phyloP scores from a whole-genome alignment of 768 basidiomycete species.

The Gloeostereum incarnatum region DNA sequence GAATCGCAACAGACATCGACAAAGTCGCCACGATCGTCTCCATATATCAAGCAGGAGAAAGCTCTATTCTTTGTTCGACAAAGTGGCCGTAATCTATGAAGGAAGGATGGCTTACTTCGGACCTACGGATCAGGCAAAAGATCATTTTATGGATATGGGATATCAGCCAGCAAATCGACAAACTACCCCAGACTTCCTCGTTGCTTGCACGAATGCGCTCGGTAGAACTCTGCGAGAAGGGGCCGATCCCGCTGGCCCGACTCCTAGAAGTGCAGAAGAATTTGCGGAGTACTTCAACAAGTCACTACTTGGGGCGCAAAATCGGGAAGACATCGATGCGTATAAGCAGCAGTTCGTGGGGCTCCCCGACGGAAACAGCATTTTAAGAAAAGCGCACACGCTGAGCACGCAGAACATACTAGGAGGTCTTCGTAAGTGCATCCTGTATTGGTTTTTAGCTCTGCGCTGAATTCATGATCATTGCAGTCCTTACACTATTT shows the following conservation, averaged over 20 bases:
- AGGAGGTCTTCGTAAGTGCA: constrained; percentile 14
- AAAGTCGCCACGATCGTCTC: constrained; percentile 60
- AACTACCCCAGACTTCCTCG: constrained; percentile 59
- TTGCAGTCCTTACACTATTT: constrained; percentile 36
- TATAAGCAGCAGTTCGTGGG: constrained; percentile 37
- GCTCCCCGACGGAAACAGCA: constrained; percentile 27
- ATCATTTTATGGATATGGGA: constrained; percentile 68
- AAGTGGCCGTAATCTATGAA: constrained; percentile 69
- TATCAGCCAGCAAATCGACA: constrained; percentile 52
- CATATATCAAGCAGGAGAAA: constrained; percentile 78
- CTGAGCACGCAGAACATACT: constrained; percentile 41
- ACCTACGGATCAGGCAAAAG: constrained; percentile 47
- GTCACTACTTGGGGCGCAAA: constrained; percentile 28
- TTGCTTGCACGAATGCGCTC: constrained; percentile 50
- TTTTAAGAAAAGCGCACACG: constrained; percentile 37
- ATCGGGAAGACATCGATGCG: constrained; percentile 33
- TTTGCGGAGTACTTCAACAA: constrained; percentile 39
- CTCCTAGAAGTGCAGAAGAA: constrained; percentile 52
- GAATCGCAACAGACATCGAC: constrained; percentile 51
- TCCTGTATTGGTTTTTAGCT: neutral
- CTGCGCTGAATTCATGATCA: neutral
- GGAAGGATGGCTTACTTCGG: constrained; percentile 73
- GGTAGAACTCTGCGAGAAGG: constrained; percentile 41
- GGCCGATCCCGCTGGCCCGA: constrained; percentile 23
- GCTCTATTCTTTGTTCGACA: constrained; percentile 58